phyloP scores from a whole-genome alignment of 2,329 filamentous ascomycete species.

The Fusarium napiforme region DNA sequence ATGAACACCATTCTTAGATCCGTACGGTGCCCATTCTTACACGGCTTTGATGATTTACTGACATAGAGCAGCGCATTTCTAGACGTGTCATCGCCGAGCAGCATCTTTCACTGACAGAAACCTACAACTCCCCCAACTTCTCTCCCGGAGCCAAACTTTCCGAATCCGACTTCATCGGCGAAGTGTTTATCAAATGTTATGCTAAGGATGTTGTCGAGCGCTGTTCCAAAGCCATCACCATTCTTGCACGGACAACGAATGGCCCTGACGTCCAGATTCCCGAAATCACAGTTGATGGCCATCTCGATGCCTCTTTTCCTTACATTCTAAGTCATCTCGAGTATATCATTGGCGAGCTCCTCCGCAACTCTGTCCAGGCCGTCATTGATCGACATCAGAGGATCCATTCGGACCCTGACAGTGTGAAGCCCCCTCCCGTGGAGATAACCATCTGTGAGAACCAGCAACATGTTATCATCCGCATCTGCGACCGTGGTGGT shows the following conservation, averaged over 20 bases:
- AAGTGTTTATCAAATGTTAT: constrained; percentile 93
- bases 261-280: constrained; percentile 78
- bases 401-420: constrained; percentile 38
- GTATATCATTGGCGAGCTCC: constrained; percentile 94
- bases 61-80: constrained; percentile 77
- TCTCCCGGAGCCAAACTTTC: constrained; percentile 80
- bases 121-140: constrained; percentile 90
- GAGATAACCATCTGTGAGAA: constrained; percentile 96
- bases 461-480: constrained; percentile 93
- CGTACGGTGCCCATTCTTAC: constrained; percentile 61
- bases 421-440: constrained; percentile 76
- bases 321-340: constrained; percentile 97
- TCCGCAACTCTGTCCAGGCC: constrained; percentile 94
- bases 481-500: constrained; percentile 94
- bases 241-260: constrained; percentile 80
- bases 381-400: constrained; percentile 79
- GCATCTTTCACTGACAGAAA: constrained; percentile 93
- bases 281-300: constrained; percentile 83
- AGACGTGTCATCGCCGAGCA: constrained; percentile 97
- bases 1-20: constrained; percentile 95
- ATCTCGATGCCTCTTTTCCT: constrained; percentile 90
- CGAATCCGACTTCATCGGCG: constrained; percentile 87
- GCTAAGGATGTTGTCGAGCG: constrained; percentile 88
- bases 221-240: constrained; percentile 80
- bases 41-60: background rate